Percentiles rank a stretch among this genome's conserved stretches.
Conservation (phyloP, 1,284 basidiomycete genomes). For the Austroboletus rostrupii region DNA sequence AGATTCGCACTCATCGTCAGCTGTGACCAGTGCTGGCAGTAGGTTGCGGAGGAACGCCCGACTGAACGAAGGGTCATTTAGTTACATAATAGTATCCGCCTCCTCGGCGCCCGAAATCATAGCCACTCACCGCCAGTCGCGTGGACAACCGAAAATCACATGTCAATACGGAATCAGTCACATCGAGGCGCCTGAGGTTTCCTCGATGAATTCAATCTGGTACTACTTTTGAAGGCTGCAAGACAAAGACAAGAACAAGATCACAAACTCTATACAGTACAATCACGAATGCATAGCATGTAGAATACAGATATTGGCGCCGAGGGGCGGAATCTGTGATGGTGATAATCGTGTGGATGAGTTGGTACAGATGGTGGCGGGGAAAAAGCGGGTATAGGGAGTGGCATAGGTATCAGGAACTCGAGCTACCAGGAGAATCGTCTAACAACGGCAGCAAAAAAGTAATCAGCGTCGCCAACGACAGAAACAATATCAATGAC, state of each 20-base stretch:
- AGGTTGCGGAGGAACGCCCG: too few species aligned
- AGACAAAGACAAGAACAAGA: background rate
- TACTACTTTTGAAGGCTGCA: background rate
- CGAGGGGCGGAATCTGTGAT: slow-evolving; percentile 10
- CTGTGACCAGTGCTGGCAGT: too few species aligned
- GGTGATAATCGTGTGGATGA: slow-evolving; percentile 18
- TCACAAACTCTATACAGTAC: slow-evolving; percentile 19
- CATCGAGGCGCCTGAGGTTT: background rate
- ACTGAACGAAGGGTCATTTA: too few species aligned
- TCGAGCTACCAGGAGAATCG: slow-evolving; percentile 14
- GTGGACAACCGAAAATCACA: background rate
- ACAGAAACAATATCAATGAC: slow-evolving; percentile 7
- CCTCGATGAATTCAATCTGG: background rate
- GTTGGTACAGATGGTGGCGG: slow-evolving; percentile 29
- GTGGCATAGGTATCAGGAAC: slow-evolving; percentile 32
- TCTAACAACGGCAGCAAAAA: slow-evolving; percentile 20
- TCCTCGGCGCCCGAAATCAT: too few species aligned
- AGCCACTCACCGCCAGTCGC: background rate
- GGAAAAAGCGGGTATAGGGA: slow-evolving; percentile 25
- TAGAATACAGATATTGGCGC: slow-evolving; percentile 22
- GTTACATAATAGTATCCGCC: too few species aligned
- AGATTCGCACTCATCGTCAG: too few species aligned
- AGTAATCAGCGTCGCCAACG: slow-evolving; percentile 23
- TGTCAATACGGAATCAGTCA: background rate
- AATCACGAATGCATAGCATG: slow-evolving; percentile 2